A percentile compares a stretch with the other conserved stretches of the same genome.
Evolutionary conservation across 257 asterid species (phyloP).

Genomic region (Cinchona pubescens): DNA sequence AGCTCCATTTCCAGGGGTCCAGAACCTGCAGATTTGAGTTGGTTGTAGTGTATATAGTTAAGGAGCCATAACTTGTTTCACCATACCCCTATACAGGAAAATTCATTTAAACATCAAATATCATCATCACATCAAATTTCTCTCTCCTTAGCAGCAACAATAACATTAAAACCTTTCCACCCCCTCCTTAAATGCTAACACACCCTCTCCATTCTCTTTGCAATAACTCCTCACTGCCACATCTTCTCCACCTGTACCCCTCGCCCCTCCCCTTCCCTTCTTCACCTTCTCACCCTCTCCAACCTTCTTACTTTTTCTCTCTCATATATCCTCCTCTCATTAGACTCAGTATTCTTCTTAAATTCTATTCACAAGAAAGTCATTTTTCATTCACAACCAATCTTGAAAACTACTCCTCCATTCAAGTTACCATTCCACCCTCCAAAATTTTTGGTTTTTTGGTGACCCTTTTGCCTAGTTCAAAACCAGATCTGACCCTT

Average conservation of each 20-base stretch:
- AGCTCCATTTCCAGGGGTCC: not conserved
- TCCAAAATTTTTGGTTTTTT: conserved; percentile 6
- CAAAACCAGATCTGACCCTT: conserved; percentile 43
- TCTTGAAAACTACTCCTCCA: conserved; percentile 20
- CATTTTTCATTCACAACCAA: conserved; percentile 10
- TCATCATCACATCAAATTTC: conserved; percentile 6
- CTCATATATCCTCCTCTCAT: conserved; percentile 14
- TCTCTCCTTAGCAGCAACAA: conserved; percentile 50
- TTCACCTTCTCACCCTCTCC: conserved; percentile 28
- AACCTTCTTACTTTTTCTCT: conserved; percentile 4
- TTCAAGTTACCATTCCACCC: not conserved
- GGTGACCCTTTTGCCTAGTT: conserved; percentile 8
- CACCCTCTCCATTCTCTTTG: conserved; percentile 74
- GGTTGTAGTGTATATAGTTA: conserved; percentile 17
- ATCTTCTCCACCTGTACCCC: conserved; percentile 26
- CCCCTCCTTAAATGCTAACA: conserved; percentile 63
- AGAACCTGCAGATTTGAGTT: conserved; percentile 7
- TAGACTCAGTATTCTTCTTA: conserved; percentile 36
- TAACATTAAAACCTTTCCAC: conserved; percentile 35
- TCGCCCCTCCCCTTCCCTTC: conserved; percentile 13
- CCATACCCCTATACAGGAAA: conserved; percentile 31
- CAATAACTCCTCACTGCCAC: conserved; percentile 70
- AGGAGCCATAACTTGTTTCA: conserved; percentile 29
- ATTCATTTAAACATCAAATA: conserved; percentile 3
- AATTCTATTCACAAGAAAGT: conserved; percentile 79